Percentiles rank a stretch among this genome's conserved stretches.
Conservation (phyloP, 805 yeast genomes). For the Lachancea lanzarotensis region DNA sequence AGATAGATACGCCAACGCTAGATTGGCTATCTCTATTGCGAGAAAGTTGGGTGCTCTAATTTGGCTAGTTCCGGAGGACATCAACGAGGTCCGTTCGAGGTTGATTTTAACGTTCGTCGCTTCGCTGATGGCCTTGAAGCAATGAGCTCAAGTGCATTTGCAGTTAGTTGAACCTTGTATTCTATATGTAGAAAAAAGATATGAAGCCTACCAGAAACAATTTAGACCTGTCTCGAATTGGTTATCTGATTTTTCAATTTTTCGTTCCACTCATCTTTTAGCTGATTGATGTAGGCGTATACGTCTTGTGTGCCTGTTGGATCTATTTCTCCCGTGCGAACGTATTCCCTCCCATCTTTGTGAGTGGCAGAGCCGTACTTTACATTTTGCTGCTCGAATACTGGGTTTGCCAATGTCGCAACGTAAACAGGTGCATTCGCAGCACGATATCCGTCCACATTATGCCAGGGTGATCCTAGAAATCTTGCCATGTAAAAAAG, state of each 20-base stretch:
- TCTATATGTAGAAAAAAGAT: neutral
- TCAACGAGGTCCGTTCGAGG: conserved; percentile 90
- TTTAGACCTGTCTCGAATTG: conserved; percentile 34
- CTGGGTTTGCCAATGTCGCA: conserved; percentile 46
- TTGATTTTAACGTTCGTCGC: conserved; percentile 92
- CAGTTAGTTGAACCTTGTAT: neutral
- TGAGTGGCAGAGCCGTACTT: conserved; percentile 71
- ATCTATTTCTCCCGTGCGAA: conserved; percentile 52
- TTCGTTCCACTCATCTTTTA: conserved; percentile 66
- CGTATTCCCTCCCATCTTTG: conserved; percentile 56
- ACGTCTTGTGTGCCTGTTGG: conserved; percentile 61
- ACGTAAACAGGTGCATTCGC: conserved; percentile 81
- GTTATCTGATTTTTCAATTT: conserved; percentile 67
- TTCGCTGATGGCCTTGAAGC: conserved; percentile 73
- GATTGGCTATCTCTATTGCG: conserved; percentile 95
- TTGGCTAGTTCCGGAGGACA: conserved; percentile 99
- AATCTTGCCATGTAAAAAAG: conserved; percentile 78
- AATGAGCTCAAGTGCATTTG: conserved; percentile 9
- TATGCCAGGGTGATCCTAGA: conserved; percentile 84
- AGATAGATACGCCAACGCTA: conserved; percentile 88
- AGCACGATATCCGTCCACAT: conserved; percentile 80
- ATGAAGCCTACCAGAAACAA: neutral
- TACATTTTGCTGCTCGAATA: conserved; percentile 40
- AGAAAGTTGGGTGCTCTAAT: conserved; percentile 96
- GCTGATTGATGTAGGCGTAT: conserved; percentile 50